These are phyloP conservation scores for Cryptosporidium ryanae DNA, from an alignment of 169 alveolate genomes.

Conservation along the genomic window DNA sequence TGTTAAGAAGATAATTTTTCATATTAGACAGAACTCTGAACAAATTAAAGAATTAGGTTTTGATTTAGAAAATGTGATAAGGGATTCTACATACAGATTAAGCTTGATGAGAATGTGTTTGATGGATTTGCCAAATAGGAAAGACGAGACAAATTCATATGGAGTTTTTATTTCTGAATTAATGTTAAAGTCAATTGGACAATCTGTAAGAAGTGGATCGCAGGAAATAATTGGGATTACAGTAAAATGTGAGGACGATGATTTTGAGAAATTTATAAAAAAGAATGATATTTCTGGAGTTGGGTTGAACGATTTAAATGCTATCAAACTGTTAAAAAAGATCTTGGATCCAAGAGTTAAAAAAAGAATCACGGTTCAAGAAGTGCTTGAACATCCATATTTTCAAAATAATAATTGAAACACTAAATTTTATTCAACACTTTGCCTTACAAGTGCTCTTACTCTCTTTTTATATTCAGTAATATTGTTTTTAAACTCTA, in stretches of 20 bases:
- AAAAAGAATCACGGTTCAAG: constrained; percentile 51
- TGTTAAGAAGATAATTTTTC: constrained; percentile 1
- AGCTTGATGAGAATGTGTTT: constrained; percentile 62
- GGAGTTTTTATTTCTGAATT: constrained; percentile 14
- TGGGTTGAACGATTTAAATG: constrained; percentile 20
- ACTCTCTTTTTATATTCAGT: constrained; percentile 90
- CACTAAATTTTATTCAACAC: constrained; percentile 24
- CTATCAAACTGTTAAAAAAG: constrained; percentile 7
- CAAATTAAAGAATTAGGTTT: background rate
- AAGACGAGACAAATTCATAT: constrained; percentile 4
- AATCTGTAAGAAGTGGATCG: constrained; percentile 3
- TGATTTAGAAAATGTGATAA: constrained; percentile 4
- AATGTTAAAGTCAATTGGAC: constrained; percentile 3
- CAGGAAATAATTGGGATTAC: constrained; percentile 44
- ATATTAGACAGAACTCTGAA: constrained; percentile 7
- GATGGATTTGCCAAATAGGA: background rate
- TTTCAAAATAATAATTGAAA: background rate
- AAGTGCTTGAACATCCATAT: constrained; percentile 62
- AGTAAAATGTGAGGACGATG: constrained; percentile 2
- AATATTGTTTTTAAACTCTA: constrained; percentile 86
- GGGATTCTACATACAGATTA: constrained; percentile 52
- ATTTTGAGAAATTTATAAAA: constrained; percentile 18
- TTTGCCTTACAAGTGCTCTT: constrained; percentile 84
- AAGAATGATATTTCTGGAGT: constrained; percentile 52
- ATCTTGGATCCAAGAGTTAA: constrained; percentile 35